These are phyloP conservation scores for Verticillium albo-atrum DNA, from an alignment of 2,329 filamentous ascomycete species.

Conservation along the genomic window DNA sequence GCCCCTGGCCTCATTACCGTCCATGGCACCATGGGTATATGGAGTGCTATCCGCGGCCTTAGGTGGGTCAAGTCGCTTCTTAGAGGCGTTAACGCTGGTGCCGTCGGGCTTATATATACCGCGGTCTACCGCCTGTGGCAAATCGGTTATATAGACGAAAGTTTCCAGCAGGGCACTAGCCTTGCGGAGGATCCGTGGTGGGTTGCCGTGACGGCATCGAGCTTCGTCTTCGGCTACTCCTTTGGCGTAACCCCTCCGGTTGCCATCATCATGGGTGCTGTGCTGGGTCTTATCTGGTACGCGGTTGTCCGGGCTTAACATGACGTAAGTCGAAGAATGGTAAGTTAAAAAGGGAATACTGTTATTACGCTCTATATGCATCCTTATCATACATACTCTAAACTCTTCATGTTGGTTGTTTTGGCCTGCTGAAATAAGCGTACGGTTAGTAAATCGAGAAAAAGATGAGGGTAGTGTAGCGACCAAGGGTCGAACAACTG, in stretches of 20 bases:
- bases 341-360: too few species aligned
- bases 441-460: too few species aligned
- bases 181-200: slow-evolving; percentile 58
- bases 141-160: slow-evolving; percentile 53
- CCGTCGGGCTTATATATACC: slow-evolving; percentile 58
- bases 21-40: slow-evolving; percentile 50
- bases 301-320: neutral
- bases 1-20: slow-evolving; percentile 42
- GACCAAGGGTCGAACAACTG: too few species aligned
- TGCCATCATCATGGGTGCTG: neutral
- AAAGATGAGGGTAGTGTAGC: too few species aligned
- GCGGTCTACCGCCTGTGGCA: slow-evolving; percentile 61
- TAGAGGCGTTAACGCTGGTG: slow-evolving; percentile 54
- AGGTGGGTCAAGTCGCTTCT: slow-evolving; percentile 45
- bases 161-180: slow-evolving; percentile 42
- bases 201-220: slow-evolving; percentile 50
- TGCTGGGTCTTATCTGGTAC: neutral
- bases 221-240: neutral
- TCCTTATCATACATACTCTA: too few species aligned
- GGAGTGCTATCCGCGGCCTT: slow-evolving; percentile 42
- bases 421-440: too few species aligned
- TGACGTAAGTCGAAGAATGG: too few species aligned
- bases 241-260: neutral
- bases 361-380: too few species aligned
- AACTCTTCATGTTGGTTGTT: too few species aligned